phyloP scores from a whole-genome alignment of 768 basidiomycete genomes.

The Suillus subaureus region DNA sequence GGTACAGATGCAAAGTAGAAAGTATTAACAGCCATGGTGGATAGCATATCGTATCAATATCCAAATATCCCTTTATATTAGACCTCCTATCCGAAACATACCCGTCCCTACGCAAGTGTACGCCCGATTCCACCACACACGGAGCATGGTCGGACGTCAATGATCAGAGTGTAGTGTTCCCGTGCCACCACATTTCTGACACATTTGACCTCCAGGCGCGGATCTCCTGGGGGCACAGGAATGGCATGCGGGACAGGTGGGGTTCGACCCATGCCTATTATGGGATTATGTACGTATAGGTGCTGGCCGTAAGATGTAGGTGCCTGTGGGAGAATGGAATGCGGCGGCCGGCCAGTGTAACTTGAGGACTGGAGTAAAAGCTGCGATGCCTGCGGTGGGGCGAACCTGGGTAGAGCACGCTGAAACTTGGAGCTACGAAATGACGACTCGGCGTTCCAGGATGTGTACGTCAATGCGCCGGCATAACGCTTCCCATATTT shows the following conservation, averaged over 20 bases:
- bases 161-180: slow-evolving; percentile 55
- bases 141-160: slow-evolving; percentile 55
- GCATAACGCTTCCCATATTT: slow-evolving; percentile 64
- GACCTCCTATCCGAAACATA: neutral
- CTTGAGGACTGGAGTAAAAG: neutral
- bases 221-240: slow-evolving; percentile 63
- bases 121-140: slow-evolving; percentile 69
- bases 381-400: slow-evolving; percentile 23
- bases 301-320: slow-evolving; percentile 14
- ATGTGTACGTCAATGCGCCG: slow-evolving; percentile 59
- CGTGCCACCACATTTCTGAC: slow-evolving; percentile 65
- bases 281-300: slow-evolving; percentile 30
- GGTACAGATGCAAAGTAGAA: neutral
- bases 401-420: slow-evolving; percentile 28
- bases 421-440: slow-evolving; percentile 28
- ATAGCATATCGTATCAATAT: neutral
- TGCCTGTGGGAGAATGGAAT: neutral
- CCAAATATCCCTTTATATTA: neutral
- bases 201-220: slow-evolving; percentile 63
- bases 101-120: slow-evolving; percentile 37
- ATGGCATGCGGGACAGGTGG: slow-evolving; percentile 43
- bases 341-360: slow-evolving; percentile 1
- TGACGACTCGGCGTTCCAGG: slow-evolving; percentile 34
- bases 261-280: slow-evolving; percentile 14
- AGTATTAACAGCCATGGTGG: neutral